These are phyloP conservation scores for Calycina herbarum DNA, from an alignment of 2,329 filamentous ascomycete species.

Conservation along the genomic window DNA sequence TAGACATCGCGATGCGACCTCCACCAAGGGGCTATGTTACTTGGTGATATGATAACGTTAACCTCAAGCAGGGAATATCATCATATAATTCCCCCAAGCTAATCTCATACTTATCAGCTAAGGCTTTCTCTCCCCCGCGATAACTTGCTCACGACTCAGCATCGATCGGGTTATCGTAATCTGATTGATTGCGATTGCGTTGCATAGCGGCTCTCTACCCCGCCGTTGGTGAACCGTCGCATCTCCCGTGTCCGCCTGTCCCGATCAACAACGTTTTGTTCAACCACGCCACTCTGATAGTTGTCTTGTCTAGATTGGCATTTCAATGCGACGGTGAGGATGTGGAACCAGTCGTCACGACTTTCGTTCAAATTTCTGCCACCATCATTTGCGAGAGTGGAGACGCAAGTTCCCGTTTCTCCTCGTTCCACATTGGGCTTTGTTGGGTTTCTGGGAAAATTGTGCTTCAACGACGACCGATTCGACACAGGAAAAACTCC, in stretches of 20 bases:
- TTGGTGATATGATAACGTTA: slow-evolving; percentile 4
- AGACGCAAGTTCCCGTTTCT: slow-evolving; percentile 15
- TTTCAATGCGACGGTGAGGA: slow-evolving; percentile 12
- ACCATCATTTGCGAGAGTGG: slow-evolving; percentile 15
- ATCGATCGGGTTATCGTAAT: neutral
- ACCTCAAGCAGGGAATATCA: neutral
- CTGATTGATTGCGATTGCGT: slow-evolving; percentile 2
- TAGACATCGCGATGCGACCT: slow-evolving; percentile 15
- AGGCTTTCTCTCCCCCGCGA: neutral
- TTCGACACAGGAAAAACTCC: slow-evolving; percentile 21
- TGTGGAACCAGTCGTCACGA: slow-evolving; percentile 6
- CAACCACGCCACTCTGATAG: slow-evolving; percentile 1
- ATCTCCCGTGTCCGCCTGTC: neutral
- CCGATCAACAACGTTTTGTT: slow-evolving; percentile 6
- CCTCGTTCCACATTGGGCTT: slow-evolving; percentile 17
- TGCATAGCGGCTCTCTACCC: slow-evolving; percentile 2
- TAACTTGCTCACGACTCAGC: neutral
- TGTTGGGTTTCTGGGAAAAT: slow-evolving; percentile 24
- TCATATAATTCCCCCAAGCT: slow-evolving; percentile 3
- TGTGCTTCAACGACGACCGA: slow-evolving; percentile 19
- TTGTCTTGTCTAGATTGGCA: slow-evolving; percentile 6
- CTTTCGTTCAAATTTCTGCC: slow-evolving; percentile 11
- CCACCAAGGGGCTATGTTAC: slow-evolving; percentile 4
- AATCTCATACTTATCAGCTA: neutral
- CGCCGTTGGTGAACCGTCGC: slow-evolving; percentile 6